Base-by-base conservation (phyloP, 306 rosid species). In the Hylodesmum podocarpum region DNA sequence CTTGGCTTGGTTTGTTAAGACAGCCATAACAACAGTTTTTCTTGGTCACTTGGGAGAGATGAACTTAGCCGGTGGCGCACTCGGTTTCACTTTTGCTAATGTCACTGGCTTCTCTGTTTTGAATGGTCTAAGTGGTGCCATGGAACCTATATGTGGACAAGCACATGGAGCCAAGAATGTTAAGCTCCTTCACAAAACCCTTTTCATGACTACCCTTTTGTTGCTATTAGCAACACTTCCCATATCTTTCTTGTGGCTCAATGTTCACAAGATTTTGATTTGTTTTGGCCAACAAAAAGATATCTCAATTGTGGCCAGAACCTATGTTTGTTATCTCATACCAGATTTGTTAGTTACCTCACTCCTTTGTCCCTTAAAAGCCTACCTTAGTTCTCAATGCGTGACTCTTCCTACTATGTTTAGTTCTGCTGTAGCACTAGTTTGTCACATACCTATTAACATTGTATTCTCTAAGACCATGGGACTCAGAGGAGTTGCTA, bases 101-200 rank as follows among this genome's bases (percentile, higher is more conserved):
- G 96, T 92, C 81, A 92, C 96, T 0, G 92, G 96, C 46, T 92
- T 92, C 76, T 84, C 96, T 28, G 84, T 90, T 73, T 70, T 90
- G 81, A 92, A 72, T 14, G 97, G 97, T 22, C 91, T 92, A 14
- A 86, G 76, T 29, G 79, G 72, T 4, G 89, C 96, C 84, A 92
- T 88, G 92, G 93, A 92, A 71, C 88, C 96, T n/a, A 84, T 89
- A 1, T 88, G 93, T 27, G 97, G 97, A 44, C 97, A 92, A 84
- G 97, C 97, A 46, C 84, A 66, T 47, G 96, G 97, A n/a, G 97
- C 92, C 0, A 90, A 80, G n/a, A 92, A 88, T 63, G 66, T 87
- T 44, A 84, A 14, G 67, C 96, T 92, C 75, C 93, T 90, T 34
- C 97, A 84, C 79, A 87, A 86, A 77, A 88, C 93, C 25, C 96